Base-by-base conservation (phyloP, 345 rosid species). In the Brassica cretica region DNA sequence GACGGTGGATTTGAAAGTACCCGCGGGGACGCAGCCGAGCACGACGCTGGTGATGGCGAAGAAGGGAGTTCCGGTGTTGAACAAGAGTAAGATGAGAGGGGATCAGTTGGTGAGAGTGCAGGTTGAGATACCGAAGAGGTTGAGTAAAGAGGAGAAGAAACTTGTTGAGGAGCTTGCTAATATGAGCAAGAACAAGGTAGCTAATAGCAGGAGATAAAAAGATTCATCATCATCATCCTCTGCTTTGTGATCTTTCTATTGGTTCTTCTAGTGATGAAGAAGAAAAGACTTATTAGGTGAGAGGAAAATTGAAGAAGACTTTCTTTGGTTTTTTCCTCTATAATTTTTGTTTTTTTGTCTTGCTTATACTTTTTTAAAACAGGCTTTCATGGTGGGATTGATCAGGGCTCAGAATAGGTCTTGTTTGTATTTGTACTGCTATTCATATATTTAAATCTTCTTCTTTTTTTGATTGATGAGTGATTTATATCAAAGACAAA, bases 51-150 rank as follows among this genome's bases (percentile, higher is more conserved):
- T 93, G 59, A 93, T 96, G 99, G 92, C 97, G 15, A 96, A 88
- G 82, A 96, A 88, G 74, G 98, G 99, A 14, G 95, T 96, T 35
- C 98, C 98, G 2, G 86, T 91, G 19, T 82, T 93, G 70, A 96
- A 90, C 73, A 96, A 88, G 86, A 91, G 86, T 80, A 93, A 88
- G 82, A 85, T 85, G 92, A 89, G 97, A 74, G 99, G 98, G 8
- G 99, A 93, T 75, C 98, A 93, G 83, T 74, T 96, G 86, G 99
- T 96, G 16, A 93, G 98, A 5, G 97, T 96, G 27, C 99, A 96
- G 75, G 95, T 96, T 0, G 99, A 96, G 84, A 96, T 96, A 72
- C 99, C 99, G 0, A 96, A 96, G 80, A 83, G 93, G 73, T 80
- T 96, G 88, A 90, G 93, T 82, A 82, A 85, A 29, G 94, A 93